These are phyloP conservation scores for Nyctanthes arbortristis DNA, from an alignment of 257 asterid genomes.

Conservation along the genomic window DNA sequence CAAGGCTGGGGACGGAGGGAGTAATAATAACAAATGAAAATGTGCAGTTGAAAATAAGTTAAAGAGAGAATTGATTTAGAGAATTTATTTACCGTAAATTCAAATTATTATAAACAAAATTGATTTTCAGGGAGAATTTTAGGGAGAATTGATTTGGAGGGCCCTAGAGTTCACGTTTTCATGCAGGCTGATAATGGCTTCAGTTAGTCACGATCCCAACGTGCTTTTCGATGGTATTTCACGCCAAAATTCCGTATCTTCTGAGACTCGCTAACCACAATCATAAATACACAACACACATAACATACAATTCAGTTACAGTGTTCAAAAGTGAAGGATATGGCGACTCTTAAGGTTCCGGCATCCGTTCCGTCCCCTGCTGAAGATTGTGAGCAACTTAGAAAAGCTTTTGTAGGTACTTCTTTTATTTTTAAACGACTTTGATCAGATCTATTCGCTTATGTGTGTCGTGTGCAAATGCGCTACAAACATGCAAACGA, in stretches of 20 bases:
- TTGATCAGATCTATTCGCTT: no score
- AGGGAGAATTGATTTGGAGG: no score
- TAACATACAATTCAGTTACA: neutral
- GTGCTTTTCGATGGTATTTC: conserved; percentile 24
- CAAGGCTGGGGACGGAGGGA: no score
- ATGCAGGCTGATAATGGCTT: neutral
- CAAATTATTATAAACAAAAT: no score
- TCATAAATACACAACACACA: neutral
- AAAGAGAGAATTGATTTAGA: no score
- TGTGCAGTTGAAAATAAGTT: no score
- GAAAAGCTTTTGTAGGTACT: conserved; percentile 84
- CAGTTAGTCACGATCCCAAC: neutral
- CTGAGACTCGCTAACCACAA: neutral
- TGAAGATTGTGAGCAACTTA: conserved; percentile 70
- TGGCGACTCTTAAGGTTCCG: conserved; percentile 80
- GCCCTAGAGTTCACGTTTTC: conserved; percentile 23
- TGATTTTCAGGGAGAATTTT: no score
- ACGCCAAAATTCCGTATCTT: conserved; percentile 23
- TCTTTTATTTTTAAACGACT: no score
- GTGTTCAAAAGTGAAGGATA: conserved; percentile 22
- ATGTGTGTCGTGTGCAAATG: no score
- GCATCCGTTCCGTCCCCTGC: conserved; percentile 65
- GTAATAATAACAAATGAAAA: no score
- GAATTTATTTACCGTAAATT: no score
- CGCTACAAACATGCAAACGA: no score